Evolutionary conservation across 768 basidiomycete genomes (phyloP).

Genomic region (Ephemerocybe angulata): DNA sequence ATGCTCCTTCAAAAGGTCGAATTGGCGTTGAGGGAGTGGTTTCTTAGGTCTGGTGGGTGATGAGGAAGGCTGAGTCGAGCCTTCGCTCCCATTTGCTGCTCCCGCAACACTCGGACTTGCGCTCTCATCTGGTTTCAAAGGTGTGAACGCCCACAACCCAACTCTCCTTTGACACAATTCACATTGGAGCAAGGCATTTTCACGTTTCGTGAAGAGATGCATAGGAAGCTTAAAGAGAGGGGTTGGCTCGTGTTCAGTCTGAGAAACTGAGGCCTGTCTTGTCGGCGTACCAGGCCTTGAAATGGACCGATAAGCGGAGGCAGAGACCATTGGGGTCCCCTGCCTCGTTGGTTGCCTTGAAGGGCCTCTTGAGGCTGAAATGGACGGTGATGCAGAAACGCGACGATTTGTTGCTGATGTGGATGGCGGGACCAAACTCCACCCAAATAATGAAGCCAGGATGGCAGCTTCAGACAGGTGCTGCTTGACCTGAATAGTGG

Average conservation of each 20-base stretch:
- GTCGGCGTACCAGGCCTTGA: slow-evolving; percentile 8
- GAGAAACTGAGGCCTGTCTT: slow-evolving; percentile 15
- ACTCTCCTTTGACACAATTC: slow-evolving; percentile 72
- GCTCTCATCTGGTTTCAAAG: neutral
- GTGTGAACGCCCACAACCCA: slow-evolving; percentile 68
- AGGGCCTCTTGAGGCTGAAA: neutral
- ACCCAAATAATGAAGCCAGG: slow-evolving; percentile 48
- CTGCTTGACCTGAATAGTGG: slow-evolving; percentile 13
- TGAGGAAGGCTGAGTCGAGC: slow-evolving; percentile 8
- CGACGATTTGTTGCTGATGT: slow-evolving; percentile 15
- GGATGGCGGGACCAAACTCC: slow-evolving; percentile 39
- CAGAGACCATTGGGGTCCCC: neutral
- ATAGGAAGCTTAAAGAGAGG: slow-evolving; percentile 26
- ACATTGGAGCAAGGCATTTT: slow-evolving; percentile 59
- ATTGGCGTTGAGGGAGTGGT: slow-evolving; percentile 41
- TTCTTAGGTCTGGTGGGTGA: slow-evolving; percentile 23
- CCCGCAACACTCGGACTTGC: neutral
- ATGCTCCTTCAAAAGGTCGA: slow-evolving; percentile 79
- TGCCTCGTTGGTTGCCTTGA: neutral
- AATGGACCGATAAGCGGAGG: neutral
- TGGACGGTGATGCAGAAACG: neutral
- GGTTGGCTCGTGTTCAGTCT: slow-evolving; percentile 17
- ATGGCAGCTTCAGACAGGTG: slow-evolving; percentile 39
- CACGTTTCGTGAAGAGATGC: slow-evolving; percentile 30
- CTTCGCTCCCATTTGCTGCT: neutral